phyloP scores from a whole-genome alignment of 1,284 basidiomycete species.

The Marasmius sp. region DNA sequence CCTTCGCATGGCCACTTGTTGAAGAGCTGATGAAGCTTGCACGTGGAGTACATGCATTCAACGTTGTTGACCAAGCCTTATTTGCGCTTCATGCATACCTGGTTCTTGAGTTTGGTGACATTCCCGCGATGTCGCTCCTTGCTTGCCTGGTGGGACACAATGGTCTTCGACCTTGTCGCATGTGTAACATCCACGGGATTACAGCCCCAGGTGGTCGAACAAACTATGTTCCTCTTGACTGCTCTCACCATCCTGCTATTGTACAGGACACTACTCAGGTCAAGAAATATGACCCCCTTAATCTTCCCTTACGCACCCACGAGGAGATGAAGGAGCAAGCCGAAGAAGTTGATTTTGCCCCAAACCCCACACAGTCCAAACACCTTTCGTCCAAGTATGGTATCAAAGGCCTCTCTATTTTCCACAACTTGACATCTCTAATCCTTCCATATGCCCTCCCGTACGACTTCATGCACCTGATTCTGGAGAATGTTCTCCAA shows the following conservation, averaged over 20 bases:
- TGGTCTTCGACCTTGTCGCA: conserved; percentile 8
- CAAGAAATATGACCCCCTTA: conserved; percentile 30
- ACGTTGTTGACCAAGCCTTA: conserved; percentile 16
- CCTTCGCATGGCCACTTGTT: conserved; percentile 31
- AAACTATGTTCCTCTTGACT: conserved; percentile 14
- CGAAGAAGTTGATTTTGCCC: conserved; percentile 27
- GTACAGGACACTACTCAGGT: no score
- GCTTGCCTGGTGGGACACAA: conserved; percentile 17
- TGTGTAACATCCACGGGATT: conserved; percentile 17
- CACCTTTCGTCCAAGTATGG: conserved; percentile 33
- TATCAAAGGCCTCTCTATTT: conserved; percentile 39
- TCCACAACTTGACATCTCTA: conserved; percentile 33
- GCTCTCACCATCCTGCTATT: conserved; percentile 14
- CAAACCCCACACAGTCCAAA: conserved; percentile 21
- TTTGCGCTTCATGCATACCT: conserved; percentile 32
- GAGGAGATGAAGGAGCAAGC: conserved; percentile 31
- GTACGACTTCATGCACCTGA: conserved; percentile 49
- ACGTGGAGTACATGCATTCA: conserved; percentile 29
- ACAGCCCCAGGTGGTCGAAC: conserved; percentile 1
- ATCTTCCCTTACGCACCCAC: conserved; percentile 40
- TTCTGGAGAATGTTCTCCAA: conserved; percentile 40
- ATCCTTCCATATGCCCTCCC: conserved; percentile 41
- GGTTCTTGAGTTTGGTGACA: conserved; percentile 34
- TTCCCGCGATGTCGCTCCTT: conserved; percentile 34
- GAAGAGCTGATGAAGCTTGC: conserved; percentile 30